Percentiles rank a stretch among this genome's conserved stretches.
These are phyloP conservation scores for Pezicula rhizophila DNA, from an alignment of 2,329 filamentous ascomycete species.

Conservation along the genomic window DNA sequence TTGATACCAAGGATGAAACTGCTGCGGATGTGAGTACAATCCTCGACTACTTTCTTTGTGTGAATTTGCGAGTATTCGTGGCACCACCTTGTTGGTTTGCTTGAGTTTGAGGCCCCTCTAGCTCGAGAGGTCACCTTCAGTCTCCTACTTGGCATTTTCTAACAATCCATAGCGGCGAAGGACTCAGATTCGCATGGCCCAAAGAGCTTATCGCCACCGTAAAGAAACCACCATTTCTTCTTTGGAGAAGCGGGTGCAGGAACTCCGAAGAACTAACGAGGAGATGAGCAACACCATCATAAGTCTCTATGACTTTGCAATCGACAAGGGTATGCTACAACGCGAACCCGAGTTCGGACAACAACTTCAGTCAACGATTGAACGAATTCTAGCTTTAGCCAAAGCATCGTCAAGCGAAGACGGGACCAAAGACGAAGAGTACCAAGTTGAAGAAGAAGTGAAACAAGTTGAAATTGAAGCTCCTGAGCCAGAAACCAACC, in stretches of 20 bases:
- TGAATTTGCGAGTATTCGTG: too few species aligned
- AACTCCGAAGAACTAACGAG: constrained; percentile 63
- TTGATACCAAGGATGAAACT: constrained; percentile 73
- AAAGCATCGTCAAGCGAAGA: constrained; percentile 40
- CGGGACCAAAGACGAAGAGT: constrained; percentile 22
- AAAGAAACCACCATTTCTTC: constrained; percentile 77
- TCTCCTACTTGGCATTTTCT: constrained; percentile 2
- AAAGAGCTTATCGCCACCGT: constrained; percentile 76
- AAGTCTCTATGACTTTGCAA: constrained; percentile 56
- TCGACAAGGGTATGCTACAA: constrained; percentile 51
- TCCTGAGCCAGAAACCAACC: background rate
- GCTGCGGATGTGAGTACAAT: constrained; percentile 65
- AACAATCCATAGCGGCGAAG: constrained; percentile 57
- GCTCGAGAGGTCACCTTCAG: too few species aligned
- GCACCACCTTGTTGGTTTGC: too few species aligned
- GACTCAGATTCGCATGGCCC: constrained; percentile 81
- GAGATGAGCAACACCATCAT: constrained; percentile 70
- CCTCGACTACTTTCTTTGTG: background rate
- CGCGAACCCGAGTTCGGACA: constrained; percentile 49
- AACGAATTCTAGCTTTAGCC: constrained; percentile 51
- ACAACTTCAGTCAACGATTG: constrained; percentile 50
- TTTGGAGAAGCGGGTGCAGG: constrained; percentile 63
- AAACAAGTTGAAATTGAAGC: background rate
- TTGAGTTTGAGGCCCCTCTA: too few species aligned
- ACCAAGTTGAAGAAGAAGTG: constrained; percentile 9